A percentile compares a stretch with the other conserved stretches of the same genome.
Evolutionary conservation across 306 rosid species (phyloP).

Genomic region (Gleditsia sinensis): DNA sequence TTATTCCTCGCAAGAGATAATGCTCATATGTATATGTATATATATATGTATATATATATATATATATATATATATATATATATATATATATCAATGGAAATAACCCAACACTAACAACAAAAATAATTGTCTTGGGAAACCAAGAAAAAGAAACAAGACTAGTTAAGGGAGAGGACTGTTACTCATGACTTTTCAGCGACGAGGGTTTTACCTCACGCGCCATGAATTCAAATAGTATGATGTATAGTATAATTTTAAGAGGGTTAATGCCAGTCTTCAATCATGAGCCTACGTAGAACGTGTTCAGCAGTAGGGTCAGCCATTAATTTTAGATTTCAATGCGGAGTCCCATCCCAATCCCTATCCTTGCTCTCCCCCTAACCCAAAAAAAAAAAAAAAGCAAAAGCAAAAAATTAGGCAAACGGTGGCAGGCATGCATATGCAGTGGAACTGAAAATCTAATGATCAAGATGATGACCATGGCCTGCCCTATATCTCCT

Average conservation of each 20-base stretch:
- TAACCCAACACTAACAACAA: background rate
- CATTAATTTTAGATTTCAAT: conserved; percentile 13
- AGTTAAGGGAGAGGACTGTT: background rate
- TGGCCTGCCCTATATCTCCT: background rate
- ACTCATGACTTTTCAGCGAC: background rate
- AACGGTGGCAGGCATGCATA: conserved; percentile 41
- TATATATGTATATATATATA: no score
- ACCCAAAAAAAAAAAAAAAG: background rate
- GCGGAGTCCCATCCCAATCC: background rate
- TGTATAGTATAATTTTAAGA: background rate
- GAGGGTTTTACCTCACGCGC: conserved; percentile 6
- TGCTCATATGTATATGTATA: no score
- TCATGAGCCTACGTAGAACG: conserved; percentile 50
- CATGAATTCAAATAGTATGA: conserved; percentile 2
- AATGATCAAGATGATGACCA: background rate
- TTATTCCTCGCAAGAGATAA: no score
- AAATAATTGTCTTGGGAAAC: background rate
- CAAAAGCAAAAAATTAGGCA: background rate
- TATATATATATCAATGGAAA: background rate
- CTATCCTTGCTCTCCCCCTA: background rate
- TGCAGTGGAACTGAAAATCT: conserved; percentile 12
- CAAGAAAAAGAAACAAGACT: background rate
- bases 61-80: no score
- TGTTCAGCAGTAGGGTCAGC: conserved; percentile 16
- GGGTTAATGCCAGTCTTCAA: conserved; percentile 47